These are phyloP conservation scores for Aspergillus baeticus DNA, from an alignment of 495 filamentous ascomycete genomes.

Conservation along the genomic window DNA sequence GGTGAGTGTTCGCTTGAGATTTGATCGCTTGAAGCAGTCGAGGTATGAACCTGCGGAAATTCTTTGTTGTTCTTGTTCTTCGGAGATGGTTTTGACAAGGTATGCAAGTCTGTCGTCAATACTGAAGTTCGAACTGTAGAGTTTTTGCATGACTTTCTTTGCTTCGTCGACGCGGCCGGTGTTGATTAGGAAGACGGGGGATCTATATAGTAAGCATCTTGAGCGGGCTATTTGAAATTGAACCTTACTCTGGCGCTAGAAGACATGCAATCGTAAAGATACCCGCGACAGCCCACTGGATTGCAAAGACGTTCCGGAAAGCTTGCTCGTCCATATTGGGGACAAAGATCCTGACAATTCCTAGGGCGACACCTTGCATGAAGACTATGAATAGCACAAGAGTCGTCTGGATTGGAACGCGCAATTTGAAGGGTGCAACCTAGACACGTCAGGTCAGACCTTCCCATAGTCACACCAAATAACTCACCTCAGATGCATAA, in stretches of 20 bases:
- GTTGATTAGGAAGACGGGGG: conserved; percentile 1
- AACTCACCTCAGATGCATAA: conserved; percentile 1
- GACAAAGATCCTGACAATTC: conserved; percentile 2
- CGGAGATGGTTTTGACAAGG: background rate
- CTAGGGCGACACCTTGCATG: conserved; percentile 2
- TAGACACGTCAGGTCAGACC: background rate
- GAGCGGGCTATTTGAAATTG: background rate
- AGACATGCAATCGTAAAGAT: background rate
- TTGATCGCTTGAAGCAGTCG: background rate
- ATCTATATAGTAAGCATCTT: background rate
- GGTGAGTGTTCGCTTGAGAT: conserved; percentile 8
- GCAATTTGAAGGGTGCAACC: conserved; percentile 6
- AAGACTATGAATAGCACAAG: conserved; percentile 4
- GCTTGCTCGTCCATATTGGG: background rate
- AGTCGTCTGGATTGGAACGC: background rate
- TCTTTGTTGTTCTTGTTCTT: background rate
- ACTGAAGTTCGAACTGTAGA: background rate
- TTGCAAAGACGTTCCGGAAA: conserved; percentile 3
- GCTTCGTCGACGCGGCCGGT: conserved; percentile 1
- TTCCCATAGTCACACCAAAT: background rate
- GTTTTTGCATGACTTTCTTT: background rate
- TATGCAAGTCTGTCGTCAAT: background rate
- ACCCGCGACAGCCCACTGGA: background rate
- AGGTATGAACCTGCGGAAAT: background rate
- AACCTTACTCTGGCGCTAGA: conserved; percentile 1